Conservation (phyloP, 176 grass and related monocot species). For the Olyra latifolia region DNA sequence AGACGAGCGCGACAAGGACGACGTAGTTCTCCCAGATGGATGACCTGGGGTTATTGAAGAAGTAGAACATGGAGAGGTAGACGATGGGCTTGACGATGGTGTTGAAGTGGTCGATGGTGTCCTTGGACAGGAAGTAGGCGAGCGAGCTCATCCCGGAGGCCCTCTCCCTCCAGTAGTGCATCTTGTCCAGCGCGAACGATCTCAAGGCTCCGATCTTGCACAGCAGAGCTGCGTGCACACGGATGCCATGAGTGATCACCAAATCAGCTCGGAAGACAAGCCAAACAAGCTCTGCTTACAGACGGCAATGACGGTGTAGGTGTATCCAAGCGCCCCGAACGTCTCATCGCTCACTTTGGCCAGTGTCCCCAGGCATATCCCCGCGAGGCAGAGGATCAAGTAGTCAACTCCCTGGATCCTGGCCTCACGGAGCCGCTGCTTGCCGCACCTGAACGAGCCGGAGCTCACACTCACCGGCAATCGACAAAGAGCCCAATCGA, state of each 20-base stretch:
- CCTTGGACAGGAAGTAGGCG: slow-evolving; percentile 70
- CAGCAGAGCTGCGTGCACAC: slow-evolving; percentile 48
- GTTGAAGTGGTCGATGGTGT: slow-evolving; percentile 76
- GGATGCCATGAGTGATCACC: too few relatives aligned
- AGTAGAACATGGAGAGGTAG: slow-evolving; percentile 90
- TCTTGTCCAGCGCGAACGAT: slow-evolving; percentile 67
- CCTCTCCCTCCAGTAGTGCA: slow-evolving; percentile 73
- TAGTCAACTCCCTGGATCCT: slow-evolving; percentile 73
- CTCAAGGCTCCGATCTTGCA: slow-evolving; percentile 83
- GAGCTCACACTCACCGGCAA: too few relatives aligned
- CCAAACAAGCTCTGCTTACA: slow-evolving; percentile 78
- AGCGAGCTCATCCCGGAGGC: slow-evolving; percentile 79
- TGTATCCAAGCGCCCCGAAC: slow-evolving; percentile 74
- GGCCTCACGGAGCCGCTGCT: slow-evolving; percentile 74
- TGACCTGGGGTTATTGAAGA: slow-evolving; percentile 84
- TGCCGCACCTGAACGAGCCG: slow-evolving; percentile 52
- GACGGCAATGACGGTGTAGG: slow-evolving; percentile 81
- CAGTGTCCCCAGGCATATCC: slow-evolving; percentile 77
- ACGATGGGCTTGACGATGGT: slow-evolving; percentile 76
- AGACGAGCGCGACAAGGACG: slow-evolving; percentile 52
- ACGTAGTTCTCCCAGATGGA: slow-evolving; percentile 70
- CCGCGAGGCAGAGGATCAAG: slow-evolving; percentile 71
- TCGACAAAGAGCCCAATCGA: too few relatives aligned
- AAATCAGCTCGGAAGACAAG: too few relatives aligned
- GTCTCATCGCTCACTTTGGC: slow-evolving; percentile 82